These are phyloP conservation scores for Fragilariopsis cylindrus DNA, from an alignment of 108 stramenopile genomes.

Conservation along the genomic window DNA sequence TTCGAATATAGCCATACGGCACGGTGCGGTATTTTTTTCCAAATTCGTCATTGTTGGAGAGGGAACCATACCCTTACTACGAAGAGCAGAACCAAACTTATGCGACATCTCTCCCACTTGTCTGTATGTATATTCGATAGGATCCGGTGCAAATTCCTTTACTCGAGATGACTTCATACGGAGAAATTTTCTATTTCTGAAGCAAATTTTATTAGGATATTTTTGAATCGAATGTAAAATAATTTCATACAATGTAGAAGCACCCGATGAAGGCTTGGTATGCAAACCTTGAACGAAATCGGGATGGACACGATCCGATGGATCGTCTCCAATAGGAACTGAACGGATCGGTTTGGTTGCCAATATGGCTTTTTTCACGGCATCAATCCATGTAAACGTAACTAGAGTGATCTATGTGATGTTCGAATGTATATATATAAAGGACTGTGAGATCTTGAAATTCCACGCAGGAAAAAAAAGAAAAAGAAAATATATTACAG, in stretches of 20 bases:
- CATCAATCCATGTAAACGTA: background rate
- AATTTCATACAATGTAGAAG: slow-evolving; percentile 42
- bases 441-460: background rate
- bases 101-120: slow-evolving; percentile 15
- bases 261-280: slow-evolving; percentile 35
- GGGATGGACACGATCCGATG: slow-evolving; percentile 48
- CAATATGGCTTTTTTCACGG: slow-evolving; percentile 41
- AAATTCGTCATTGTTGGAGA: slow-evolving; percentile 19
- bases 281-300: slow-evolving; percentile 29
- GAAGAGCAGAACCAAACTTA: slow-evolving; percentile 33
- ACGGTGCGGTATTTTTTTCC: slow-evolving; percentile 17
- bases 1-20: slow-evolving; percentile 32
- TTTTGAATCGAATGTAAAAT: slow-evolving; percentile 16
- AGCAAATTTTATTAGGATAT: slow-evolving; percentile 11
- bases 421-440: too few species aligned
- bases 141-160: slow-evolving; percentile 20
- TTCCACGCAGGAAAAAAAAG: background rate
- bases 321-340: slow-evolving; percentile 49
- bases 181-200: slow-evolving; percentile 23
- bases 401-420: background rate
- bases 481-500: background rate
- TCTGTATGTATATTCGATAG: slow-evolving; percentile 27
- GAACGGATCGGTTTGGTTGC: slow-evolving; percentile 42
- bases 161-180: slow-evolving; percentile 26
- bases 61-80: slow-evolving; percentile 27